Conservation (phyloP, 176 grass and related monocot species). For the Zoysia japonica region DNA sequence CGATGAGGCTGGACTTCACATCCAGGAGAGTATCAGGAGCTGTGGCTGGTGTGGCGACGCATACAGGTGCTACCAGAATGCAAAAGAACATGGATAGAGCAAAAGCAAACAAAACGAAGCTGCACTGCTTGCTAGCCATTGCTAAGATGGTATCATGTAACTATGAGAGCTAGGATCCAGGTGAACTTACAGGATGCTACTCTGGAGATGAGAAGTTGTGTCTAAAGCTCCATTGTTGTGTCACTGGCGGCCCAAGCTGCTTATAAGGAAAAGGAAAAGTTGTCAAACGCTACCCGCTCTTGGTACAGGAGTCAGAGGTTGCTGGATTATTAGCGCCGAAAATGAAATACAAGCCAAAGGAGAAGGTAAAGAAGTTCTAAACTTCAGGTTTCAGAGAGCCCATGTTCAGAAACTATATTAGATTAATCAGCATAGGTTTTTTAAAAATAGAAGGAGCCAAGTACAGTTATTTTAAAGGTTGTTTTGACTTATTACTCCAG, state of each 20-base stretch:
- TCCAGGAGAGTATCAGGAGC: conserved; percentile 47
- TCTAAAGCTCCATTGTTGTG: conserved; percentile 31
- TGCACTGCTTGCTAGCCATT: conserved; percentile 42
- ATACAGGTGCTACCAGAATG: conserved; percentile 35
- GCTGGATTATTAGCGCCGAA: conserved; percentile 36
- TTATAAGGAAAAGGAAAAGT: not conserved
- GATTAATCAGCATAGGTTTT: conserved; percentile 32
- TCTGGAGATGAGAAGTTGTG: conserved; percentile 33
- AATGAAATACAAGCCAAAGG: conserved; percentile 50
- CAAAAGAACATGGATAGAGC: conserved; percentile 34
- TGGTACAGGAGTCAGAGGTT: conserved; percentile 32
- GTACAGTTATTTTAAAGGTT: conserved; percentile 46
- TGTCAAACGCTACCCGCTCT: conserved; percentile 53
- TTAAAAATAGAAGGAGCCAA: conserved; percentile 22
- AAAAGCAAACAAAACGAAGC: conserved; percentile 27
- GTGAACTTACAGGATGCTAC: conserved; percentile 30
- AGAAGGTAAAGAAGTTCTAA: conserved; percentile 43
- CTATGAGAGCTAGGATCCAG: conserved; percentile 3
- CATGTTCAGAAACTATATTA: conserved; percentile 1
- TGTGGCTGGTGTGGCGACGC: conserved; percentile 32
- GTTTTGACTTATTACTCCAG: conserved; percentile 50
- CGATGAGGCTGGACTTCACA: conserved; percentile 62
- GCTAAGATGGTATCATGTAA: conserved; percentile 35
- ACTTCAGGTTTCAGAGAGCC: not conserved
- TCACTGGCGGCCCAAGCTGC: not conserved